phyloP scores from a whole-genome alignment of 2,329 filamentous ascomycete genomes.

The Ascochyta viciae-villosae region DNA sequence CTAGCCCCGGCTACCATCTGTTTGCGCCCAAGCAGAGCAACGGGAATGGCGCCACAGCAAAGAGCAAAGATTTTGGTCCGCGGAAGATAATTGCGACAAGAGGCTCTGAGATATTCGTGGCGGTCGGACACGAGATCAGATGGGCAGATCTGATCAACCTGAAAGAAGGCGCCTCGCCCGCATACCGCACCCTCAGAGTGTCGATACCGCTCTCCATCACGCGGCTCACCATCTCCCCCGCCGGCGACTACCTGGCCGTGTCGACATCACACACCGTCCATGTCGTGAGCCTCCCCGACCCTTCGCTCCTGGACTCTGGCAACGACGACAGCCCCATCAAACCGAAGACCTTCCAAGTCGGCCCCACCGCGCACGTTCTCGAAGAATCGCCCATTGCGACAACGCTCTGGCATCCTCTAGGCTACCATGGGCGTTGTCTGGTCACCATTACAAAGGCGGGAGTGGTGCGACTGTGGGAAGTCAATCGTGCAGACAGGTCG shows the following conservation, averaged over 20 bases:
- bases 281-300: conserved; percentile 83
- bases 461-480: conserved; percentile 87
- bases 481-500: conserved; percentile 82
- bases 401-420: conserved; percentile 90
- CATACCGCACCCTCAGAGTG: conserved; percentile 67
- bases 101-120: conserved; percentile 87
- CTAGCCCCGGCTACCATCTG: conserved; percentile 77
- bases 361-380: conserved; percentile 88
- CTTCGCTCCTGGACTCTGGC: conserved; percentile 73
- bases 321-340: conserved; percentile 77
- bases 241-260: conserved; percentile 81
- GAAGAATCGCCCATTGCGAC: conserved; percentile 82
- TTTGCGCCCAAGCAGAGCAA: conserved; percentile 65
- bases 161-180: conserved; percentile 62
- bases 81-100: conserved; percentile 75
- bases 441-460: conserved; percentile 90
- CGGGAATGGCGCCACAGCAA: conserved; percentile 37
- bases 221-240: conserved; percentile 84
- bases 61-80: conserved; percentile 48
- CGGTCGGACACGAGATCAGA: conserved; percentile 85
- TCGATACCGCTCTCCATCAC: conserved; percentile 82
- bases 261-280: conserved; percentile 88
- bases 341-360: conserved; percentile 88
- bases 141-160: conserved; percentile 86
- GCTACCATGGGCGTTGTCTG: conserved; percentile 79